Percentiles rank a stretch among this genome's conserved stretches.
These are phyloP conservation scores for Tetrahymena elliotti DNA, from an alignment of 73 alveolate species.

Conservation along the genomic window DNA sequence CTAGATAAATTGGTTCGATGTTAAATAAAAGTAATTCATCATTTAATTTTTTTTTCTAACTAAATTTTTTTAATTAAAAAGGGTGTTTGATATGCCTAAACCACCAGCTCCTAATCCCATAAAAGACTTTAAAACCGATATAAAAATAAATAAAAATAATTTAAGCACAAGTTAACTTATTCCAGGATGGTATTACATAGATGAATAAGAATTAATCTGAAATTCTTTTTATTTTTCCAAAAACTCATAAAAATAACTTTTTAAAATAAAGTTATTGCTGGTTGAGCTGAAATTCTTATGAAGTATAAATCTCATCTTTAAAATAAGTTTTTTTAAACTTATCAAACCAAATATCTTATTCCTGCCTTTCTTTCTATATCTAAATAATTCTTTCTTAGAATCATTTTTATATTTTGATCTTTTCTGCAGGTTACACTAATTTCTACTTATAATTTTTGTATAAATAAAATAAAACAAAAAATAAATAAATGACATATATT, in stretches of 20 bases:
- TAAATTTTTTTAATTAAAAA: background rate
- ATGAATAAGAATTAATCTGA: background rate
- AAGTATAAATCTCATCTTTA: background rate
- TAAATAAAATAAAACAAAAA: too few relatives aligned
- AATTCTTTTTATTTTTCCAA: background rate
- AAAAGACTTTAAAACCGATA: background rate
- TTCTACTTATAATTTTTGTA: background rate
- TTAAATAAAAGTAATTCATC: background rate
- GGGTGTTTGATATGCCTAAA: background rate
- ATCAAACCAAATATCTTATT: background rate
- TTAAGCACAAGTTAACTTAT: background rate
- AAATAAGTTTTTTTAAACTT: too few relatives aligned
- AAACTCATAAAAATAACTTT: too few relatives aligned
- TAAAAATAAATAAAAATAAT: background rate
- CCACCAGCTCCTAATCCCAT: background rate
- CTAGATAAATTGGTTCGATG: conserved; percentile 62
- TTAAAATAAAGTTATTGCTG: too few relatives aligned
- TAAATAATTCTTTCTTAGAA: background rate
- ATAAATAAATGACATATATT: too few relatives aligned
- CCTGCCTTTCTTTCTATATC: background rate
- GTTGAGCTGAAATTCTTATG: too few relatives aligned
- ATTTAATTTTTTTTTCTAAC: background rate
- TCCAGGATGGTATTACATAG: background rate
- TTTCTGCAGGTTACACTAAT: background rate
- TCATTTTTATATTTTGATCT: too few relatives aligned